phyloP scores from a whole-genome alignment of 768 basidiomycete genomes.

The Termitomyces eurrhizus region DNA sequence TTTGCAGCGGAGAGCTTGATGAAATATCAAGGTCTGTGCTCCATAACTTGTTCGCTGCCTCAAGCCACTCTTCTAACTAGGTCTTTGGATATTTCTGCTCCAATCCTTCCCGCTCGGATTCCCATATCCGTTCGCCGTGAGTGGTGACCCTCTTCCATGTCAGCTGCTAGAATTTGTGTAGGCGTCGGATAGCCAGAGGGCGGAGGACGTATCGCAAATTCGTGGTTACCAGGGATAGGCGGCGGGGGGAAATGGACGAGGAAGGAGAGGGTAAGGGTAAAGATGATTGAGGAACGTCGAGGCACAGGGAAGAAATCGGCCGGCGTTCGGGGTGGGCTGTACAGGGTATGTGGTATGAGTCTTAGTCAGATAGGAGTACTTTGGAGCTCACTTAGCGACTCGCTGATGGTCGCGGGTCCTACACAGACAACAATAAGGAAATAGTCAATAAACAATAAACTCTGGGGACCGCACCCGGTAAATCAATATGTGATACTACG shows the following conservation, averaged over 20 bases:
- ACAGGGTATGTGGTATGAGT: background rate
- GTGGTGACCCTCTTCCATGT: background rate
- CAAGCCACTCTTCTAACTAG: slow-evolving; percentile 44
- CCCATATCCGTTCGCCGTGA: background rate
- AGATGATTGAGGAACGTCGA: slow-evolving; percentile 41
- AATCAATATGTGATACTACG: background rate
- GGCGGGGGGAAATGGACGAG: slow-evolving; percentile 66
- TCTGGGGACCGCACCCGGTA: background rate
- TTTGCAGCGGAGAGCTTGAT: slow-evolving; percentile 62
- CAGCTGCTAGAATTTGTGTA: background rate
- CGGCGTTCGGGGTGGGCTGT: slow-evolving; percentile 6
- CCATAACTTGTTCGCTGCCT: slow-evolving; percentile 51
- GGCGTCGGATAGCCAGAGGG: slow-evolving; percentile 22
- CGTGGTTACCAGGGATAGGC: slow-evolving; percentile 61
- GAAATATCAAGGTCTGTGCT: slow-evolving; percentile 58
- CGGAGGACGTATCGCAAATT: slow-evolving; percentile 53
- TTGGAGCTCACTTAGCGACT: background rate
- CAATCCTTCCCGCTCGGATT: background rate
- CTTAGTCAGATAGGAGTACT: background rate
- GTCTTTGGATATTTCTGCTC: too few relatives aligned
- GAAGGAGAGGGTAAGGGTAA: slow-evolving; percentile 59
- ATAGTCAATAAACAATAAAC: background rate
- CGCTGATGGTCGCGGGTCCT: background rate
- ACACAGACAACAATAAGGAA: background rate
- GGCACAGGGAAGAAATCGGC: slow-evolving; percentile 31